phyloP scores from a whole-genome alignment of 2,329 filamentous ascomycete genomes.

The Diaporthe velutina region DNA sequence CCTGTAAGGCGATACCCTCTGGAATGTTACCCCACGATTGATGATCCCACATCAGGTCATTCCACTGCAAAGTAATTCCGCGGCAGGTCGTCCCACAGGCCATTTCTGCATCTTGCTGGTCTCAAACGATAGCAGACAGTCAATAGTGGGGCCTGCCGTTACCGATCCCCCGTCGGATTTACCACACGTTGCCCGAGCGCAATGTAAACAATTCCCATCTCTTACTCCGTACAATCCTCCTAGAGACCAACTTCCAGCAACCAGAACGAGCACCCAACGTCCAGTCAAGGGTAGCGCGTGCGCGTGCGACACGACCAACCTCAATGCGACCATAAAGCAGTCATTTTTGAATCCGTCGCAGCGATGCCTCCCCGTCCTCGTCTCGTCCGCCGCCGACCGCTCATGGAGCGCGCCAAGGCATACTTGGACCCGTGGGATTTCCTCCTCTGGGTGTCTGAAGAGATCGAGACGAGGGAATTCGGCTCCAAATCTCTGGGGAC shows the following conservation, averaged over 20 bases:
- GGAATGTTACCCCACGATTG: not conserved
- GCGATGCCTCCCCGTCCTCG: constrained; percentile 77
- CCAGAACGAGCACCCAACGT: not conserved
- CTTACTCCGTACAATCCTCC: not conserved
- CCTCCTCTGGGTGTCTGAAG: constrained; percentile 90
- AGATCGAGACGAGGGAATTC: constrained; percentile 92
- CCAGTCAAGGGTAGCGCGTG: not conserved
- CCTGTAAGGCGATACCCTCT: not conserved
- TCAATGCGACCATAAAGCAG: constrained; percentile 8
- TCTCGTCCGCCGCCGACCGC: constrained; percentile 84
- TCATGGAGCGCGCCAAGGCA: constrained; percentile 83
- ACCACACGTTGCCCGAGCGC: constrained; percentile 26
- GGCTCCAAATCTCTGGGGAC: constrained; percentile 84
- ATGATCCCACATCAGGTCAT: not conserved
- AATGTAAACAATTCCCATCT: constrained; percentile 32
- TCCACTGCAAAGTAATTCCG: not conserved
- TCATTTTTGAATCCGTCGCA: constrained; percentile 7
- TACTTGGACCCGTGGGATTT: constrained; percentile 91
- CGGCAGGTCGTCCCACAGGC: constrained; percentile 5
- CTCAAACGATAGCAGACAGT: not conserved
- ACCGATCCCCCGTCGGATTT: not conserved
- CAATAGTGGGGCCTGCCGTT: not conserved
- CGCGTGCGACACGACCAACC: constrained; percentile 14
- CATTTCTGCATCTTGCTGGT: constrained; percentile 11
- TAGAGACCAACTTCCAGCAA: not conserved